These are phyloP conservation scores for Microbotryum lychnidis-dioicae DNA, from an alignment of 1,284 basidiomycete genomes.

Conservation along the genomic window DNA sequence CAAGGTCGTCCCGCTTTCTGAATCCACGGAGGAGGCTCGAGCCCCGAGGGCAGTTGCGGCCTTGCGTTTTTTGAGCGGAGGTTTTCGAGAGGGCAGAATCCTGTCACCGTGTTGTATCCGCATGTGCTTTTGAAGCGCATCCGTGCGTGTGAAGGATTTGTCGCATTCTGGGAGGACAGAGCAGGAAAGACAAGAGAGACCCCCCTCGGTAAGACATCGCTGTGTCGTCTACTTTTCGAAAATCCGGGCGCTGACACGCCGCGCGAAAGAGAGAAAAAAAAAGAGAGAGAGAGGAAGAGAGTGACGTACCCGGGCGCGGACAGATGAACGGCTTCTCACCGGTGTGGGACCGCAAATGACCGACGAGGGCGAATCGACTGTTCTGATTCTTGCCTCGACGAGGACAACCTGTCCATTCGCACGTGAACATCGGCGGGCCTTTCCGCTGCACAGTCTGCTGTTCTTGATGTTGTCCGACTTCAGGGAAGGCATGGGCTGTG, in stretches of 20 bases:
- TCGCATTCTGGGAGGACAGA: constrained; percentile 60
- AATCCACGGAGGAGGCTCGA: constrained; percentile 12
- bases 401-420: constrained; percentile 75
- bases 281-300: not conserved
- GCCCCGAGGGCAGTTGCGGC: constrained; percentile 2
- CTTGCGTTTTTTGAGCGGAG: constrained; percentile 18
- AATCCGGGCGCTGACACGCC: not conserved
- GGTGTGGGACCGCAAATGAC: constrained; percentile 79
- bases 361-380: constrained; percentile 75
- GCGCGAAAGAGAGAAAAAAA: not conserved
- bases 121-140: constrained; percentile 84
- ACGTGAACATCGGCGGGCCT: constrained; percentile 51
- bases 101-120: constrained; percentile 60
- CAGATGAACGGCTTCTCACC: constrained; percentile 89
- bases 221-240: no score
- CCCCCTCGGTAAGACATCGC: not conserved
- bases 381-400: constrained; percentile 72
- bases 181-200: not conserved
- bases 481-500: constrained; percentile 26
- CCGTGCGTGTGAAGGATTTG: constrained; percentile 83
- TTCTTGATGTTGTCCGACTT: constrained; percentile 3
- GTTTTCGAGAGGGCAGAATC: constrained; percentile 8
- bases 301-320: constrained; percentile 56
- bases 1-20: constrained; percentile 9
- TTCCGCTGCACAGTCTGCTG: constrained; percentile 5